phyloP scores from a whole-genome alignment of 2,329 filamentous ascomycete species.

The Fusarium sp. region DNA sequence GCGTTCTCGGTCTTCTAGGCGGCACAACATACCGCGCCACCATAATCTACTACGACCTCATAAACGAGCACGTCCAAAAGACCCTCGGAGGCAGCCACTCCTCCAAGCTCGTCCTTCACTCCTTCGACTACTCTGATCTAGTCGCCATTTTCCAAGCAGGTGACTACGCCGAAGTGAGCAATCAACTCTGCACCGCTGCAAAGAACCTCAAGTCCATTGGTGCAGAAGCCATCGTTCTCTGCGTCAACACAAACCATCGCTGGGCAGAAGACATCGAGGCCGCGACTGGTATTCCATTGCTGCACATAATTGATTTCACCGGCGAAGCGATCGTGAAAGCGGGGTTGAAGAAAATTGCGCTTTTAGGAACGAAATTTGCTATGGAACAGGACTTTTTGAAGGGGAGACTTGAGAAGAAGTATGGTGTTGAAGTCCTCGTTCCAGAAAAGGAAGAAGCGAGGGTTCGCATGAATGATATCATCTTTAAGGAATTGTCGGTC shows the following conservation, averaged over 20 bases:
- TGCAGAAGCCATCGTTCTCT: conserved; percentile 16
- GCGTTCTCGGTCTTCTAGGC: conserved; percentile 6
- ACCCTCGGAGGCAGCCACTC: conserved; percentile 2
- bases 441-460: not conserved
- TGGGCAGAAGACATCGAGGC: conserved; percentile 7
- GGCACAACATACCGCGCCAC: conserved; percentile 12
- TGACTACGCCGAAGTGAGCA: conserved; percentile 9
- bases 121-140: not conserved
- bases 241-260: conserved; percentile 15
- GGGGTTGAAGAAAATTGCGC: not conserved
- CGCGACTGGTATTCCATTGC: not conserved
- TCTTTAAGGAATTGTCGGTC: conserved; percentile 9
- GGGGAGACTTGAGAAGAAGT: not conserved
- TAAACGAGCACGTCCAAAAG: conserved; percentile 9
- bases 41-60: conserved; percentile 7
- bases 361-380: not conserved
- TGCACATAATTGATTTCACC: conserved; percentile 6
- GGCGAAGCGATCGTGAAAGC: not conserved
- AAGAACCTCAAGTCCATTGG: conserved; percentile 15
- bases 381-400: conserved; percentile 21
- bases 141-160: not conserved
- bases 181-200: not conserved
- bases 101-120: conserved; percentile 9
- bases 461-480: conserved; percentile 4
- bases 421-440: not conserved